Evolutionary conservation across 495 filamentous ascomycete genomes (phyloP).

Genomic region (Staphylotrichum longicolle): DNA sequence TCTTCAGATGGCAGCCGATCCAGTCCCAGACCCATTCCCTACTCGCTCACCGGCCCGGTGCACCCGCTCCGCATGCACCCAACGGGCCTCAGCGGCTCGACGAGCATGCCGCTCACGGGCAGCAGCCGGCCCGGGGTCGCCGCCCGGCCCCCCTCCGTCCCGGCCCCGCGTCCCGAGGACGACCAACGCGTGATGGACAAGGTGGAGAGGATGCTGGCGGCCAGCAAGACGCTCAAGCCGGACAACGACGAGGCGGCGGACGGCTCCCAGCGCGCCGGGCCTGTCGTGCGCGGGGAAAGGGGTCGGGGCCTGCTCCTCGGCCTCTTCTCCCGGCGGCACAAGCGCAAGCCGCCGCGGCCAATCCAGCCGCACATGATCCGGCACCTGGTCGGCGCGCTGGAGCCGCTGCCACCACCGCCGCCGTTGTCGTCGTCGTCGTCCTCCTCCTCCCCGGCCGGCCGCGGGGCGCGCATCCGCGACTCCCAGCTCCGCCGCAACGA

Average conservation of each 20-base stretch:
- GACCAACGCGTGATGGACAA: slow-evolving; percentile 22
- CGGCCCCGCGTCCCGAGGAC: too few species aligned
- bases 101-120: slow-evolving; percentile 15
- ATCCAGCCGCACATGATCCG: slow-evolving; percentile 3
- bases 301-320: not conserved
- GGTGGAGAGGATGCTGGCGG: slow-evolving; percentile 34
- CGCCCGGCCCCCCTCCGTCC: too few species aligned
- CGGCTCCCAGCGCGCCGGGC: too few species aligned
- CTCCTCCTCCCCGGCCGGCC: too few species aligned
- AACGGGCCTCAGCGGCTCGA: slow-evolving; percentile 14
- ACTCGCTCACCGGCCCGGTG: slow-evolving; percentile 14
- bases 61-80: slow-evolving; percentile 25
- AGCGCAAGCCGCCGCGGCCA: not conserved
- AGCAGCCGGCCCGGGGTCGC: too few species aligned
- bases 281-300: too few species aligned
- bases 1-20: too few species aligned
- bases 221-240: slow-evolving; percentile 16
- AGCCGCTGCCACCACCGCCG: not conserved
- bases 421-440: too few species aligned
- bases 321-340: not conserved
- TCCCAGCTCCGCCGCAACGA: slow-evolving; percentile 2
- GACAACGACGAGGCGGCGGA: not conserved
- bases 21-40: slow-evolving; percentile 5
- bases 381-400: not conserved
- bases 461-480: not conserved